Evolutionary conservation across 1,139 yeast species (phyloP).

Genomic region (Yamadazyma blattariae): DNA sequence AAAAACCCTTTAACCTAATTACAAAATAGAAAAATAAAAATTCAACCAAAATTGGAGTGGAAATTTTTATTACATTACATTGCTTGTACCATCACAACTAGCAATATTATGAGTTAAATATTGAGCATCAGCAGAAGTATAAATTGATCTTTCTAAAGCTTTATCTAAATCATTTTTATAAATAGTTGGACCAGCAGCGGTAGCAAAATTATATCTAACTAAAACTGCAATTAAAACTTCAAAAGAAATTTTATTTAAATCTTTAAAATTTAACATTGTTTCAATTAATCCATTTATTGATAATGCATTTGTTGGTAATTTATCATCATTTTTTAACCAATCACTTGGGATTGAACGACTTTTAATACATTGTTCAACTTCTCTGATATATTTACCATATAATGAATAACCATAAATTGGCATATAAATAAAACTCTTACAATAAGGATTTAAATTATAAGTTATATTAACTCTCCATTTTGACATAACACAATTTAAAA

Average conservation of each 20-base stretch:
- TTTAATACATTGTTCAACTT: conserved; percentile 2
- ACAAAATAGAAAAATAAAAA: no score
- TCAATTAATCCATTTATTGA: conserved; percentile 6
- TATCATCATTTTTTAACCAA: conserved; percentile 7
- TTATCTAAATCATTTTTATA: conserved; percentile 1
- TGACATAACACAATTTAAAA: neutral
- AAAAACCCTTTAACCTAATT: no score
- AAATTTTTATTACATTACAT: no score
- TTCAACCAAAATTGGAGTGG: no score
- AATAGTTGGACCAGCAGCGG: conserved; percentile 7
- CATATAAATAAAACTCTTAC: conserved; percentile 6
- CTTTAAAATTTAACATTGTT: conserved; percentile 1
- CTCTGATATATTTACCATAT: conserved; percentile 6
- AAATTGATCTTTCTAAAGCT: conserved; percentile 1
- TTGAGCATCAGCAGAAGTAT: neutral
- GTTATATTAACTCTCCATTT: conserved; percentile 2
- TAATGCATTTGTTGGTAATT: conserved; percentile 4
- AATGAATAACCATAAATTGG: conserved; percentile 8
- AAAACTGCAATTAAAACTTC: conserved; percentile 1
- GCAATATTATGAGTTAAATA: neutral
- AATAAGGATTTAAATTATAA: conserved; percentile 1
- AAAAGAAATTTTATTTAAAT: conserved; percentile 3
- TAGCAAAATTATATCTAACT: conserved; percentile 4
- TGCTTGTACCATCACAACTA: neutral
- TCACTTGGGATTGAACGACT: conserved; percentile 2